Base-by-base conservation (phyloP, 129 eudicot species). In the Centaurea solstitialis region DNA sequence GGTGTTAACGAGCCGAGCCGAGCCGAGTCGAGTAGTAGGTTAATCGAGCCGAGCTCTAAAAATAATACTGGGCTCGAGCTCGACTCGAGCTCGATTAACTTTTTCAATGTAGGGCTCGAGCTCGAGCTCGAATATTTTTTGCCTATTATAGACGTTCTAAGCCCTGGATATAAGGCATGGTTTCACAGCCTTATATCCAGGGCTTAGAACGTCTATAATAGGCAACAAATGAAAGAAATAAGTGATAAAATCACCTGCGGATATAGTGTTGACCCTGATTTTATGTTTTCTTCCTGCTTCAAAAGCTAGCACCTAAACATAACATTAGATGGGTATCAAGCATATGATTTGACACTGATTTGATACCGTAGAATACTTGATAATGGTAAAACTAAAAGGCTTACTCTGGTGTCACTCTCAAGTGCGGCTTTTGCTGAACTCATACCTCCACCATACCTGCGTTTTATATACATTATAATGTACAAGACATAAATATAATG, bases 381-480 rank as follows among this genome's bases (percentile, higher is more conserved):
- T 13, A 9, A 35, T 47, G 59, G 69, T 7, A 20, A 57, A 72
- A 62, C 64, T 7, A 20, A 57, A 72, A 62, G 76, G 68, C 81
- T 87, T 69, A 92, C 98, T 88, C 82, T 86, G 65, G 97, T 92
- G 80, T 94, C 98, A 79, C 98, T 92, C 89, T 94, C 98, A 23
- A 94, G 88, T 18, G 97, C 97, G 30, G 98, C 97, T 87, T 94
- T 94, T 74, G 98, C 98, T 70, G 98, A 92, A 80, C 97, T 94
- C 98, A 94, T 94, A 45, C 98, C 98, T 72, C 98, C 98, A 78
- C 98, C 98, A 76, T 94, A 94, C 37, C 98, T 94, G 85, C 76
- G 76, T 72, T 33, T 33, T 13, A 35, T 40, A 75, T 68, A 76
- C 65, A 22, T 28, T 50, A 50, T 5, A 73, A 73, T 72, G 28